Evolutionary conservation across 2,329 filamentous ascomycete species (phyloP).

Genomic region (Sphaerulina musiva): DNA sequence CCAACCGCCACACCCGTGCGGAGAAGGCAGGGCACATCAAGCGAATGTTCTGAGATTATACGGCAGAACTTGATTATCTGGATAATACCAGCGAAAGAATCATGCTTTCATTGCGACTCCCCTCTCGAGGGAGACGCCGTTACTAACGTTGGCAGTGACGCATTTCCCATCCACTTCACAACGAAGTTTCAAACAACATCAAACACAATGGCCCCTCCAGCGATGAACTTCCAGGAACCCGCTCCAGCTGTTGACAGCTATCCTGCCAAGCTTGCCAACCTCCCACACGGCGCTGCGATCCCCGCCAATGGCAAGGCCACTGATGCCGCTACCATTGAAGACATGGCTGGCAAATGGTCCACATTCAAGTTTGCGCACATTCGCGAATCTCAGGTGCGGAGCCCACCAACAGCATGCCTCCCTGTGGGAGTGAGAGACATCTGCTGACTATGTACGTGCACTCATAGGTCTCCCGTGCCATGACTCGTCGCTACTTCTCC

Average conservation of each 20-base stretch:
- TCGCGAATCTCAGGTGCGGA: conserved; percentile 64
- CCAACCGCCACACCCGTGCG: conserved; percentile 12
- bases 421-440: not conserved
- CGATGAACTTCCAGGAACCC: conserved; percentile 51
- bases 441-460: not conserved
- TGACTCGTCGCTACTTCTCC: conserved; percentile 87
- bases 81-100: conserved; percentile 99
- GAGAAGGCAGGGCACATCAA: conserved; percentile 19
- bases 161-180: conserved; percentile 11
- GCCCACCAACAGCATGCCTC: not conserved
- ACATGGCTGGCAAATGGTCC: conserved; percentile 70
- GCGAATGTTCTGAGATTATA: conserved; percentile 71
- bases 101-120: conserved; percentile 60
- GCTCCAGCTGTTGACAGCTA: conserved; percentile 20
- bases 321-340: conserved; percentile 50
- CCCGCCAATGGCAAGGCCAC: conserved; percentile 34
- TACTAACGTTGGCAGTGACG: conserved; percentile 35
- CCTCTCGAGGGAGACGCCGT: conserved; percentile 35
- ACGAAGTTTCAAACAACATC: not conserved
- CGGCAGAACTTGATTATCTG: conserved; percentile 92
- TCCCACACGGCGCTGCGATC: conserved; percentile 33
- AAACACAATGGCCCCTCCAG: conserved; percentile 44
- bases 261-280: conserved; percentile 43
- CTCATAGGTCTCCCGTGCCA: conserved; percentile 64
- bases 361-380: conserved; percentile 77